phyloP scores from a whole-genome alignment of 495 filamentous ascomycete genomes.

The Aspergillus baeticus region DNA sequence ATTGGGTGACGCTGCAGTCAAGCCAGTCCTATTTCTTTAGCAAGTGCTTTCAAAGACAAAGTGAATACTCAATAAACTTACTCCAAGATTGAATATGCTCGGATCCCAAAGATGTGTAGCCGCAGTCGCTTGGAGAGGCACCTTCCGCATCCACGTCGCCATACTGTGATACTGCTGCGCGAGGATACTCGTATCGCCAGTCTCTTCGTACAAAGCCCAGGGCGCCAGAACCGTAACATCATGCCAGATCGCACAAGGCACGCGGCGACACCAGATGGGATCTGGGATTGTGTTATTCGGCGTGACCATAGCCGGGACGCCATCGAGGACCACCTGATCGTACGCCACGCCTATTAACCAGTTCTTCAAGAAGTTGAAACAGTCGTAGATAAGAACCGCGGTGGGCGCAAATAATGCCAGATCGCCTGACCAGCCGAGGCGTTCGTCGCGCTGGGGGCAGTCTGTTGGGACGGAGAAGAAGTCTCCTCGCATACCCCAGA shows the following conservation, averaged over 20 bases:
- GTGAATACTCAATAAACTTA: background rate
- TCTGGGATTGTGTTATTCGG: slow-evolving; percentile 30
- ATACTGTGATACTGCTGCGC: background rate
- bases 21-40: background rate
- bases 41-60: background rate
- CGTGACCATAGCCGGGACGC: slow-evolving; percentile 31
- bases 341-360: slow-evolving; percentile 48
- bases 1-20: background rate
- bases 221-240: slow-evolving; percentile 48
- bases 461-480: slow-evolving; percentile 56
- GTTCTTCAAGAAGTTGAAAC: slow-evolving; percentile 47
- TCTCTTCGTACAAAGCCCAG: slow-evolving; percentile 42
- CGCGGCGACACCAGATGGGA: slow-evolving; percentile 18
- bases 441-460: slow-evolving; percentile 57
- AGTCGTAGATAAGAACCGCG: slow-evolving; percentile 19
- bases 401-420: slow-evolving; percentile 51
- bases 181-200: slow-evolving; percentile 41
- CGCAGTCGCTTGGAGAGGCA: background rate
- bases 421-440: slow-evolving; percentile 59
- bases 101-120: background rate
- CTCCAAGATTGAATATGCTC: background rate
- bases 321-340: slow-evolving; percentile 29
- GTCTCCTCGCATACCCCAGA: slow-evolving; percentile 55
- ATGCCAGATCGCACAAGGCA: slow-evolving; percentile 45
- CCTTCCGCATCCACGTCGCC: background rate